Evolutionary conservation across 192 early-diverging fungal genomes (phyloP).

Genomic region (Dissophora globulifera): DNA sequence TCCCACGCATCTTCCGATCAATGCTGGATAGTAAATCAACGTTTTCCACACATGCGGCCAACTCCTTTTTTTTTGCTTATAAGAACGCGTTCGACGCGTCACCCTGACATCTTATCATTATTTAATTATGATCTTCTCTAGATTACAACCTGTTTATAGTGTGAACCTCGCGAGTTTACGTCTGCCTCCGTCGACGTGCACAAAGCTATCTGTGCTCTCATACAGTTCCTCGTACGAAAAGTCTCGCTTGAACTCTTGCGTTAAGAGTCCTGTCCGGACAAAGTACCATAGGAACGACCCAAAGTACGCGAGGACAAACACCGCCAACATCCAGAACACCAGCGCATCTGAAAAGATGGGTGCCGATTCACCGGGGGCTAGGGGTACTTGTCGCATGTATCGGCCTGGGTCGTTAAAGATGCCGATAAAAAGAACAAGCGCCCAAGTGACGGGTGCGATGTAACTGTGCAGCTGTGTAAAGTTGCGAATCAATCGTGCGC

Average conservation of each 20-base stretch:
- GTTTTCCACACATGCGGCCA: too few relatives aligned
- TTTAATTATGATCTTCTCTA: too few relatives aligned
- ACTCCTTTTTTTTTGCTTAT: too few relatives aligned
- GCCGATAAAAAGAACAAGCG: conserved; percentile 28
- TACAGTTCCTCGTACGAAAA: conserved; percentile 44
- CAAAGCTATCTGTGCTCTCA: conserved; percentile 26
- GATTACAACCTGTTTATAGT: conserved; percentile 5
- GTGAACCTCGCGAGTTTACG: conserved; percentile 33
- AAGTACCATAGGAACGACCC: conserved; percentile 36
- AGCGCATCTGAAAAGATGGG: conserved; percentile 25
- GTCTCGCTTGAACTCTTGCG: conserved; percentile 26
- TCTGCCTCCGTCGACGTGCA: conserved; percentile 21
- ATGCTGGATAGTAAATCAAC: too few relatives aligned
- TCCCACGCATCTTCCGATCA: too few relatives aligned
- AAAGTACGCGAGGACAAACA: conserved; percentile 10
- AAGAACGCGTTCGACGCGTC: too few relatives aligned
- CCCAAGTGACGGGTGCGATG: conserved; percentile 46
- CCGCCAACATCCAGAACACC: not conserved
- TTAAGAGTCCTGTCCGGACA: conserved; percentile 27
- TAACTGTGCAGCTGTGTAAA: conserved; percentile 42
- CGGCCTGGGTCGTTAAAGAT: conserved; percentile 36
- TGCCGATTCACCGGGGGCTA: conserved; percentile 21
- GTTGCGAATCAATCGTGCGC: conserved; percentile 45
- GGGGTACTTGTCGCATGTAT: conserved; percentile 18
- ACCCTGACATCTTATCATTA: too few relatives aligned